Evolutionary conservation across 306 rosid species (phyloP).

Genomic region (Heteromeles arbutifolia): DNA sequence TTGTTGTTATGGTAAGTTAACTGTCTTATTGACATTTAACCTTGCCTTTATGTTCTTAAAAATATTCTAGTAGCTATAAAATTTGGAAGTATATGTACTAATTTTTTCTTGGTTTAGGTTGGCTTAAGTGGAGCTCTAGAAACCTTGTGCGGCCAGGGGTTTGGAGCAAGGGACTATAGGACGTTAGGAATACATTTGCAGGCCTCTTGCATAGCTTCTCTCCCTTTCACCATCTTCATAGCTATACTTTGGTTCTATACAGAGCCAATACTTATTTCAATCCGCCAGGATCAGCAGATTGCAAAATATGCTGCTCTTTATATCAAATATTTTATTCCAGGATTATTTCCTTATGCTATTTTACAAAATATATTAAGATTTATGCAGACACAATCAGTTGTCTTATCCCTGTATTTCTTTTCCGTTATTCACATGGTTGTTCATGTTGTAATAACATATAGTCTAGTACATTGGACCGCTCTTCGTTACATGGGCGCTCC

Average conservation of each 20-base stretch:
- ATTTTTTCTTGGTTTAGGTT: conserved; percentile 23
- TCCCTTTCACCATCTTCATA: conserved; percentile 42
- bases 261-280: conserved; percentile 12
- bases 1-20: too few relatives aligned
- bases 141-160: conserved; percentile 80
- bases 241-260: conserved; percentile 56
- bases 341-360: conserved; percentile 56
- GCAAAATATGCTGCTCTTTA: conserved; percentile 48
- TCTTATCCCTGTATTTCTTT: conserved; percentile 30
- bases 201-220: conserved; percentile 40
- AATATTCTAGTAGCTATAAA: too few relatives aligned
- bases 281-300: conserved; percentile 54
- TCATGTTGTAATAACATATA: conserved; percentile 46
- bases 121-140: conserved; percentile 84
- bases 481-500: conserved; percentile 62
- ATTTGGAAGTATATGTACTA: too few relatives aligned
- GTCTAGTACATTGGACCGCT: conserved; percentile 38
- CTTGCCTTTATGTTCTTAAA: too few relatives aligned
- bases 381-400: conserved; percentile 58
- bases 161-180: conserved; percentile 54
- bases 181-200: conserved; percentile 67
- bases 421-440: conserved; percentile 39
- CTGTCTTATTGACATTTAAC: too few relatives aligned
- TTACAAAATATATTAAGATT: conserved; percentile 64
- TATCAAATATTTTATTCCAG: conserved; percentile 53